These are phyloP conservation scores for Toxicodendron radicans DNA, from an alignment of 345 rosid species.

Conservation along the genomic window DNA sequence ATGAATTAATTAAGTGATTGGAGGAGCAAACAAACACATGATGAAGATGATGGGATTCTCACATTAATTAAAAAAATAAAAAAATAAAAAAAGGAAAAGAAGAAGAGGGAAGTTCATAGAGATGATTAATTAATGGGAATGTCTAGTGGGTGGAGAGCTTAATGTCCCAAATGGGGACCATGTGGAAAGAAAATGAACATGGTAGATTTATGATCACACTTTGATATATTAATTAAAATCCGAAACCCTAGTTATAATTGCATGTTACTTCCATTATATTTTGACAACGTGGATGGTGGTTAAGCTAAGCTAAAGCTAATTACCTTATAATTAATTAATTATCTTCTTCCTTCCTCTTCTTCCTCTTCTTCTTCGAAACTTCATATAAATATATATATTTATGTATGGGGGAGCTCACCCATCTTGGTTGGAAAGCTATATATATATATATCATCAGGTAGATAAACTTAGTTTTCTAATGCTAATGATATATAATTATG, in stretches of 20 bases:
- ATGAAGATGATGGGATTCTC: constrained; percentile 24
- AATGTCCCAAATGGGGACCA: constrained; percentile 46
- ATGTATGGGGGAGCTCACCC: constrained; percentile 19
- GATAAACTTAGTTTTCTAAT: constrained; percentile 1
- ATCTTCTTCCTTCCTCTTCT: too few relatives aligned
- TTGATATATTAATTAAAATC: background rate
- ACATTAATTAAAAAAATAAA: too few relatives aligned
- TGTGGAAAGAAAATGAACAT: constrained; percentile 37
- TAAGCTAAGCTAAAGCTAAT: constrained; percentile 10
- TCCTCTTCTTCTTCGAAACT: too few relatives aligned
- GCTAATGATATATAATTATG: constrained; percentile 10
- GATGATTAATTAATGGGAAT: constrained; percentile 31
- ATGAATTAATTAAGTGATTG: background rate
- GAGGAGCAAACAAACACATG: constrained; percentile 20
- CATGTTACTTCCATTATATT: constrained; percentile 17
- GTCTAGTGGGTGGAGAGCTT: constrained; percentile 44
- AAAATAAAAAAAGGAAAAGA: too few relatives aligned
- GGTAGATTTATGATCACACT: constrained; percentile 26
- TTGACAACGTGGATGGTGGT: constrained; percentile 23
- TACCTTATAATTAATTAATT: background rate
- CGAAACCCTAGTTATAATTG: constrained; percentile 23
- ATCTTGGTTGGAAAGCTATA: background rate
- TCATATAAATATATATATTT: background rate
- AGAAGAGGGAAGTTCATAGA: constrained; percentile 19
- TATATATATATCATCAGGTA: background rate